Base-by-base conservation (phyloP, 108 stramenopile genomes). In the Craspedostauros australis region DNA sequence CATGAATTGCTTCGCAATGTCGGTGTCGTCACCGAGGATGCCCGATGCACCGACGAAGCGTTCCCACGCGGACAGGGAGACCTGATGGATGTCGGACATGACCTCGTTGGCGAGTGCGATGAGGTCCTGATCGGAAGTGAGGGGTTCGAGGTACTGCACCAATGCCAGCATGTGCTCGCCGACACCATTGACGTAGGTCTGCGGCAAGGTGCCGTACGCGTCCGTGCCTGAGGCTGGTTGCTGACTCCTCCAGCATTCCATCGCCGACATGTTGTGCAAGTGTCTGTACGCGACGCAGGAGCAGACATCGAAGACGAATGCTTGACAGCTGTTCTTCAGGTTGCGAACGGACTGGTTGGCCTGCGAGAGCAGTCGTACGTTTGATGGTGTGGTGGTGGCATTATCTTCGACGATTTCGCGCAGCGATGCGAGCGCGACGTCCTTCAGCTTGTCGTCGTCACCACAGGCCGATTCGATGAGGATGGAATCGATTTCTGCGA, bases 151-250 rank as follows among this genome's bases (percentile, higher is more conserved):
- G 12, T 83, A 79, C 48, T 91, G 89, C 2, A 91, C 89, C 43
- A 91, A 48, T 9, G 89, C 80, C 38, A 91, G 48, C 73, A 91
- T 84, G 48, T 91, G 89, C 50, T 91, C 89, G 9, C 89, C 89
- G 14, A 91, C 81, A 23, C 83, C 81, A 23, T 82, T 87, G 23
- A 91, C 83, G 64, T 84, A 91, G 12, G 62, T 51, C 57, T 91
- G 89, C 5, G 89, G 89, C 14, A 91, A 66, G 6, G 78, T 87
- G 16, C 89, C 85, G 47, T 87, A 91, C 30, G 44, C 64, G 29
- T 60, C 72, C 15, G 39, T 25, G 2, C 48, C 65, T 26, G 60
- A 34, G 6, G 70, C 48, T 32, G 64, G 79, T 31, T 77, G 68
- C n/a, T n/a, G n/a, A n/a, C n/a, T n/a, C 28, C 66, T 74, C 89